Evolutionary conservation across 768 basidiomycete genomes (phyloP).

Genomic region (Flagelloscypha sp.): DNA sequence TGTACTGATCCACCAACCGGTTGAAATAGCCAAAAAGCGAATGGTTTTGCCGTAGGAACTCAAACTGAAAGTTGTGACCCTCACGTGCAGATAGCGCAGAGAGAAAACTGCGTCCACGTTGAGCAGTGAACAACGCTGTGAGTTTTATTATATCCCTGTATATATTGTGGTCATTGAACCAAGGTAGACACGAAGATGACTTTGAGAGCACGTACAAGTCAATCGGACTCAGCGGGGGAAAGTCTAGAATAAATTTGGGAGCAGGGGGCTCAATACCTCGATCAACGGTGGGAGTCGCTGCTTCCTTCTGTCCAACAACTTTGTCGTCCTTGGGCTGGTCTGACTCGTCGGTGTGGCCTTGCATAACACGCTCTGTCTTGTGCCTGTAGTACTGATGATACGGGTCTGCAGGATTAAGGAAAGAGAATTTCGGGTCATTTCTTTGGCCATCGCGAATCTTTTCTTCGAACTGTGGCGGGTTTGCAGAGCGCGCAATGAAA

Average conservation of each 20-base stretch:
- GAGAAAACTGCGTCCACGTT: slow-evolving; percentile 81
- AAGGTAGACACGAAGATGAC: slow-evolving; percentile 3
- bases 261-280: slow-evolving; percentile 69
- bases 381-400: slow-evolving; percentile 98
- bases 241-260: slow-evolving; percentile 75
- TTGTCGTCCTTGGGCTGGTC: slow-evolving; percentile 39
- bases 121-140: slow-evolving; percentile 92
- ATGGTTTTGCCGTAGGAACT: slow-evolving; percentile 92
- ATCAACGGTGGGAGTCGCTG: slow-evolving; percentile 37
- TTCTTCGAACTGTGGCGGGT: slow-evolving; percentile 89
- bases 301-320: slow-evolving; percentile 22
- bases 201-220: slow-evolving; percentile 66
- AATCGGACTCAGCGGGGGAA: slow-evolving; percentile 80
- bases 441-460: slow-evolving; percentile 96
- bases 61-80: slow-evolving; percentile 95
- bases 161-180: slow-evolving; percentile 1
- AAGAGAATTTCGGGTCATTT: slow-evolving; percentile 96
- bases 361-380: slow-evolving; percentile 74
- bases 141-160: slow-evolving; percentile 89
- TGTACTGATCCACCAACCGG: slow-evolving; percentile 93
- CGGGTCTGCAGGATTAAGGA: slow-evolving; percentile 93
- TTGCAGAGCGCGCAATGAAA: slow-evolving; percentile 88
- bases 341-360: slow-evolving; percentile 66
- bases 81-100: slow-evolving; percentile 78
- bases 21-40: slow-evolving; percentile 97